Percentiles rank a stretch among this genome's conserved stretches.
Evolutionary conservation across 371 early-diverging fungal genomes (phyloP).

Genomic region (Capillidium heterosporum): DNA sequence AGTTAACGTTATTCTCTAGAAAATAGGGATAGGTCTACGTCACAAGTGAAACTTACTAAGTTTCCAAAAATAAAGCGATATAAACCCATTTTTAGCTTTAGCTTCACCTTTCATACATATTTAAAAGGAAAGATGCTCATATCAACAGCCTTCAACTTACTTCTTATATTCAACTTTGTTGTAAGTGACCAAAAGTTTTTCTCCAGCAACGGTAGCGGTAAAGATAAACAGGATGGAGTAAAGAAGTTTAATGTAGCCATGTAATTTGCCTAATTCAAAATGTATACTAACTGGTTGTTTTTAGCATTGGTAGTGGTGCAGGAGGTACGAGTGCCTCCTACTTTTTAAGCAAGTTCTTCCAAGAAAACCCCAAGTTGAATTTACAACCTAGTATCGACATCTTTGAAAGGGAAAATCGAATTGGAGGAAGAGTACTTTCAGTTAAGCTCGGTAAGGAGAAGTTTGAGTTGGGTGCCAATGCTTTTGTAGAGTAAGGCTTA

Average conservation of each 20-base stretch:
- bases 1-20: too few relatives aligned
- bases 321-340: slow-evolving; percentile 2
- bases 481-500: neutral
- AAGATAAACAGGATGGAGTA: too few relatives aligned
- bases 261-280: neutral
- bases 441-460: neutral
- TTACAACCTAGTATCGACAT: neutral
- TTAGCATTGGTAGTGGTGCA: slow-evolving; percentile 4
- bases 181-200: too few relatives aligned
- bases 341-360: neutral
- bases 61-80: too few relatives aligned
- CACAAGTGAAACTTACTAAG: too few relatives aligned
- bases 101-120: too few relatives aligned
- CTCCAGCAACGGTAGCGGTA: too few relatives aligned
- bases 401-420: neutral
- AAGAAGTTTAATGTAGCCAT: neutral
- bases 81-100: too few relatives aligned
- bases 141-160: too few relatives aligned
- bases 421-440: neutral
- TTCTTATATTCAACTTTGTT: too few relatives aligned
- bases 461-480: slow-evolving; percentile 1
- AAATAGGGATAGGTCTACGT: too few relatives aligned
- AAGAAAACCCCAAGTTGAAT: neutral
- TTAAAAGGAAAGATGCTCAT: too few relatives aligned
- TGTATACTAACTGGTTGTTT: neutral